Base-by-base conservation (phyloP, 768 basidiomycete species). In the Udeniomyces megalosporus region DNA sequence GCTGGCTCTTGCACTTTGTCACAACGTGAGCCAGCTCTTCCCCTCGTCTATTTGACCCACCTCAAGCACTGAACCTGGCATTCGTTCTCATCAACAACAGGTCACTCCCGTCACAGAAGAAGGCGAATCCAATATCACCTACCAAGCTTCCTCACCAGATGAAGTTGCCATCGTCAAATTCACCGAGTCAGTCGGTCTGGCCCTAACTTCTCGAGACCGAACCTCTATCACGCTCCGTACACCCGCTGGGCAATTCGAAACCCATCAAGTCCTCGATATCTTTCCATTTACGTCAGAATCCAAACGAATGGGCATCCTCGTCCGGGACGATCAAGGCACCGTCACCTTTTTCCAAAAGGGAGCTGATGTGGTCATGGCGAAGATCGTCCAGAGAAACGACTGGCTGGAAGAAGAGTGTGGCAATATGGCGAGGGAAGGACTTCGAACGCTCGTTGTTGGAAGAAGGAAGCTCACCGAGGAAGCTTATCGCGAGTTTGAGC, bases 271-370 rank as follows among this genome's bases (percentile, higher is more conserved):
- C 55, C 83, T 97, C 59, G 85, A 92, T 53, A 81, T 99, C 62
- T 99, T 99, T 75, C 95, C 95, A 0, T 97, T 99, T 76, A 97
- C 93, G 0, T 95, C 90, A 14, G 95, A 97, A 73, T 91, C 91
- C 0, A 97, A 99, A 74, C 87, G 95, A 31, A 99, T 97, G 95
- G 92, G 95, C 34, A 96, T 97, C 70, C 80, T 99, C 69, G 85
- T 97, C 35, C 84, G 86, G 28, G 92, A 96, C 60, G 72, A 76
- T 0, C 78, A 81, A 35, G 82, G 84, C 54, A 88, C 92, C 63
- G 83, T 92, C 56, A 82, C 79, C 11, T 99, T 99, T 75, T 76
- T 91, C 62, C 89, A 97, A 70, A 99, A 99, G 71, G 95, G 95
- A 28, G 95, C 93, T 0, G 95, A 99, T 70, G 90, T 92, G n/a